These are phyloP conservation scores for Phytophthora nicotianae DNA, from an alignment of 352 stramenopile genomes.

Conservation along the genomic window DNA sequence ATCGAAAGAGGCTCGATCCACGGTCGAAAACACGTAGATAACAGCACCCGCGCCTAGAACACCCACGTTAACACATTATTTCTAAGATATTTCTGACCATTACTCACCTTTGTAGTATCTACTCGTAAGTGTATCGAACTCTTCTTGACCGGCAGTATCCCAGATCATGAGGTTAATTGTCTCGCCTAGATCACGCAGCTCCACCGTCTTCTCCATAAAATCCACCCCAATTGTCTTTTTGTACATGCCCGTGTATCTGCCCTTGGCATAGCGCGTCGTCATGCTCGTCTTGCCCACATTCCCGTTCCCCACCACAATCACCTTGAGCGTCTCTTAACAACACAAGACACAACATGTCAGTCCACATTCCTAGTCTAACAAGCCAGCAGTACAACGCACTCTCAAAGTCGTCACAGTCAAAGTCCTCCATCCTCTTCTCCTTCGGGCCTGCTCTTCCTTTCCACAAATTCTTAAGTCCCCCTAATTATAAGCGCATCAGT, in stretches of 20 bases:
- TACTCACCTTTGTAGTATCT: conserved; percentile 72
- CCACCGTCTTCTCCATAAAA: conserved; percentile 84
- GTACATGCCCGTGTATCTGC: conserved; percentile 80
- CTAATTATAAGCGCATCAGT: conserved; percentile 6
- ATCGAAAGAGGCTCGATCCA: conserved; percentile 74
- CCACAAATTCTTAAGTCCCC: neutral
- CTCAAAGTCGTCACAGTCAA: conserved; percentile 79
- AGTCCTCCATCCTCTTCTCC: conserved; percentile 40
- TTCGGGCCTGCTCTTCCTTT: neutral
- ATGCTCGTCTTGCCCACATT: conserved; percentile 88
- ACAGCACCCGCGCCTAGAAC: conserved; percentile 55
- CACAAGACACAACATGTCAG: conserved; percentile 7
- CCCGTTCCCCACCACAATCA: conserved; percentile 85
- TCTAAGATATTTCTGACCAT: neutral
- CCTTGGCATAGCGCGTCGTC: conserved; percentile 80
- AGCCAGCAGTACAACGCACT: conserved; percentile 39
- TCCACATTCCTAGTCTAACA: neutral
- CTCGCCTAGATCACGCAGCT: conserved; percentile 63
- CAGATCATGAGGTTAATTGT: conserved; percentile 84
- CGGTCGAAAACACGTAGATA: conserved; percentile 80
- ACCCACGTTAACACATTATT: neutral
- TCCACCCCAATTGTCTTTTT: conserved; percentile 88
- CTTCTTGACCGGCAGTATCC: conserved; percentile 82
- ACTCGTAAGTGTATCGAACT: conserved; percentile 81
- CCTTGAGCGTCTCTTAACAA: conserved; percentile 71